phyloP scores from a whole-genome alignment of 2,329 filamentous ascomycete genomes.

The Botrytis fabae region DNA sequence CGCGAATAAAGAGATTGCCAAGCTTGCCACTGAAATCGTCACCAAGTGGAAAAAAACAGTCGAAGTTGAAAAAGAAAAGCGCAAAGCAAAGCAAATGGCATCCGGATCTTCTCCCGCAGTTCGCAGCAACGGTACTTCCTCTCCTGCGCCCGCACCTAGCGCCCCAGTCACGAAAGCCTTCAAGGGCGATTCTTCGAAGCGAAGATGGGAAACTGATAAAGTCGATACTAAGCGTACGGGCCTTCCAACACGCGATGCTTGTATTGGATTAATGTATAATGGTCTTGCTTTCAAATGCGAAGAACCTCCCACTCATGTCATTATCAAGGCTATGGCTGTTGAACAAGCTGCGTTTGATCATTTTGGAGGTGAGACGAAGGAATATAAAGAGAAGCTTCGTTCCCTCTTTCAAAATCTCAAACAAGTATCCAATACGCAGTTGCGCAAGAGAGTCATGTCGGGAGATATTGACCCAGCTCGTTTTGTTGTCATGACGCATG shows the following conservation, averaged over 20 bases:
- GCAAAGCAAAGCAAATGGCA: conserved; percentile 36
- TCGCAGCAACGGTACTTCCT: conserved; percentile 30
- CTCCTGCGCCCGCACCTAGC: conserved; percentile 42
- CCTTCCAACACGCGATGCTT: conserved; percentile 74
- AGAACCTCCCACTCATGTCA: conserved; percentile 68
- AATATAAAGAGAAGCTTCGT: conserved; percentile 86
- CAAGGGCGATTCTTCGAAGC: conserved; percentile 71
- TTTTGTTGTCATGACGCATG: conserved; percentile 84
- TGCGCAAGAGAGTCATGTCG: conserved; percentile 73
- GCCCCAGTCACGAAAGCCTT: conserved; percentile 49
- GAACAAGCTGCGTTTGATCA: conserved; percentile 73
- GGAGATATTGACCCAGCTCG: conserved; percentile 69
- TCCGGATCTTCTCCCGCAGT: conserved; percentile 31
- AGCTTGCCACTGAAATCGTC: conserved; percentile 78
- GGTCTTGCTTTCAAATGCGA: conserved; percentile 73
- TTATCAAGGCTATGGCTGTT: conserved; percentile 76
- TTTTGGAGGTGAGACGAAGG: conserved; percentile 68
- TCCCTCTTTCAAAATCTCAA: conserved; percentile 95
- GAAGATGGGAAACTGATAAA: conserved; percentile 78
- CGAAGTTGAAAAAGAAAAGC: conserved; percentile 62
- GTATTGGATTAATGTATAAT: conserved; percentile 90
- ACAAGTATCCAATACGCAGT: conserved; percentile 78
- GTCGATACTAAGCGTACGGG: conserved; percentile 76
- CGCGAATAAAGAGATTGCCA: conserved; percentile 76
- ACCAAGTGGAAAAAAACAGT: conserved; percentile 83